Conservation (phyloP, 768 basidiomycete genomes). For the Russula griseocarnosa region DNA sequence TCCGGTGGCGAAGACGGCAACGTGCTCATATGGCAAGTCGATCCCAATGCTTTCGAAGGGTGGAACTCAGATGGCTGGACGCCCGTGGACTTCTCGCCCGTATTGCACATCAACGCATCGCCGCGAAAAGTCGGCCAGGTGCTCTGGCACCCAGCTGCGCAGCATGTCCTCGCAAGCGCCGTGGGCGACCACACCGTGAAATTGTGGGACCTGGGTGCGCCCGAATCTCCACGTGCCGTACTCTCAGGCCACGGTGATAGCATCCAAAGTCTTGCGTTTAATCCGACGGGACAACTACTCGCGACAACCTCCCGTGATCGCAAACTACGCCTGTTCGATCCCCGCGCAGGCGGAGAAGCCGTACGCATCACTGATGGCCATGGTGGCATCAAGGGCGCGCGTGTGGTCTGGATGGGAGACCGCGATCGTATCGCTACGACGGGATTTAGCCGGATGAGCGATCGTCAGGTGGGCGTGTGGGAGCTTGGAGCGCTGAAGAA, state of each 20-base stretch:
- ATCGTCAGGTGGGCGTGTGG: slow-evolving; percentile 88
- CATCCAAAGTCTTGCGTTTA: slow-evolving; percentile 83
- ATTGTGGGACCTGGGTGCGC: slow-evolving; percentile 78
- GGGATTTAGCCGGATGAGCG: slow-evolving; percentile 95
- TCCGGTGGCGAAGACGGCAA: slow-evolving; percentile 74
- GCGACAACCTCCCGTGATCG: slow-evolving; percentile 75
- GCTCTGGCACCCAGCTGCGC: slow-evolving; percentile 87
- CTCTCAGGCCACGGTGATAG: slow-evolving; percentile 80
- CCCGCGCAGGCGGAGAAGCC: slow-evolving; percentile 76
- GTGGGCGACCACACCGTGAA: slow-evolving; percentile 81
- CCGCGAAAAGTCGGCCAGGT: slow-evolving; percentile 92
- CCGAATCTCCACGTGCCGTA: slow-evolving; percentile 57
- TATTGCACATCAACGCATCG: slow-evolving; percentile 72
- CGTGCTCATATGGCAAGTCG: slow-evolving; percentile 51
- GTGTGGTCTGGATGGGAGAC: slow-evolving; percentile 89
- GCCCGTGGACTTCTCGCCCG: slow-evolving; percentile 79
- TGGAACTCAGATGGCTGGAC: slow-evolving; percentile 85
- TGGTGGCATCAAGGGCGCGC: slow-evolving; percentile 87
- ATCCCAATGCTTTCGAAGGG: slow-evolving; percentile 62
- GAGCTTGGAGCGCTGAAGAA: slow-evolving; percentile 73
- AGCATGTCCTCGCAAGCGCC: slow-evolving; percentile 78
- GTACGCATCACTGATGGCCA: slow-evolving; percentile 84
- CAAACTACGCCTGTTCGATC: slow-evolving; percentile 89
- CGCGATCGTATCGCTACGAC: slow-evolving; percentile 39
- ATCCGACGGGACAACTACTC: slow-evolving; percentile 58